Conservation (phyloP, 768 basidiomycete genomes). For the Leccinum ochraceum region DNA sequence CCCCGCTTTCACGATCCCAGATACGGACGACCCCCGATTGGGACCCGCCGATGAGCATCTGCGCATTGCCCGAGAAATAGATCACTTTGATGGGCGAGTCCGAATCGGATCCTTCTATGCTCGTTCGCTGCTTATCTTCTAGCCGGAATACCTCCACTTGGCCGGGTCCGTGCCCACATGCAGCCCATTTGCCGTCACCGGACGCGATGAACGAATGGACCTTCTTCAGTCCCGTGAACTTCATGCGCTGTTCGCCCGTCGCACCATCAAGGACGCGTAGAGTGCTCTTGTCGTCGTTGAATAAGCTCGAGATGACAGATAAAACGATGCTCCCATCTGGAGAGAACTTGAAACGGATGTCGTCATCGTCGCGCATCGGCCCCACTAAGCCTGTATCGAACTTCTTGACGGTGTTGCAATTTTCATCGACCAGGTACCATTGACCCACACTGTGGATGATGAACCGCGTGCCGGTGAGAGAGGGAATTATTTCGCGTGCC, state of each 20-base stretch:
- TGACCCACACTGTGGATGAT: background rate
- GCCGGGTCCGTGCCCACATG: conserved; percentile 10
- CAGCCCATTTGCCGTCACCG: conserved; percentile 6
- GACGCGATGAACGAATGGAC: conserved; percentile 7
- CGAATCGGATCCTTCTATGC: background rate
- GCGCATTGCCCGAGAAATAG: conserved; percentile 19
- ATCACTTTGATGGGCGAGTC: conserved; percentile 1
- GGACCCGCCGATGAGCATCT: conserved; percentile 23
- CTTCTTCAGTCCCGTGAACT: conserved; percentile 15
- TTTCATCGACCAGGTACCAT: conserved; percentile 6
- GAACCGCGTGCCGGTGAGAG: conserved; percentile 14
- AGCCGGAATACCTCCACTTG: conserved; percentile 6
- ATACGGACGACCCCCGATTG: conserved; percentile 13
- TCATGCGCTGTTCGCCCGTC: conserved; percentile 8
- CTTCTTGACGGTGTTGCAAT: conserved; percentile 5
- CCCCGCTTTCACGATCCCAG: conserved; percentile 22
- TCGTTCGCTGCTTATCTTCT: background rate
- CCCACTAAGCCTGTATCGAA: conserved; percentile 8
- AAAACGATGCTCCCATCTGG: conserved; percentile 13
- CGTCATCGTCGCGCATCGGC: too few species aligned
- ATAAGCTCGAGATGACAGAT: background rate
- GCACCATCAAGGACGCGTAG: conserved; percentile 13
- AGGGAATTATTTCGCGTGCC: background rate
- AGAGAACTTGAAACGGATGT: conserved; percentile 10
- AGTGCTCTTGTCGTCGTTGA: conserved; percentile 10